Base-by-base conservation (phyloP, 148 eudicot genomes). In the Vaccinium myrtillus region DNA sequence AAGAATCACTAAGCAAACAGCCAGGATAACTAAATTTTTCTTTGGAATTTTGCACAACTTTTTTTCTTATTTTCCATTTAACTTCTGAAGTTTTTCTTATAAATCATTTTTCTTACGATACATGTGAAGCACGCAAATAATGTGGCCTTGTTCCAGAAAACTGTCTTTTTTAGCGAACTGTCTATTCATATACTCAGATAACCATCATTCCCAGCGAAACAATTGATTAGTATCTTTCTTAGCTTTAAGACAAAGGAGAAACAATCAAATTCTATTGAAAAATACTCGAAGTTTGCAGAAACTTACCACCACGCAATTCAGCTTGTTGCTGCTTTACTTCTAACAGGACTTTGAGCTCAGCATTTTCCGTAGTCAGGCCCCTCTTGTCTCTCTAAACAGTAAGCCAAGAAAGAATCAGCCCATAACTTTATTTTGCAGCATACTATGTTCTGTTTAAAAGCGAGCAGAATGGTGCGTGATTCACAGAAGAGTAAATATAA, bases 231-330 rank as follows among this genome's bases (percentile, higher is more conserved):
- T 8, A 39, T 7, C 5, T 43, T 43, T 5, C n/a, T 43, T 10
- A 39, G 43, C 16, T 75, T 10, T 18, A 75, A 27, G 19, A 53
- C 2, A 13, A 46, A 46, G 9, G 25, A 13, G 53, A 39, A 75
- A 10, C 14, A 14, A 4, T 25, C 6, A 2, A 19, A 14, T 75
- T 36, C 55, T 27, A 77, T n/a, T 23, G 36, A 23, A 51, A n/a
- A 77, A 77, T 21, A n/a, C 69, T n/a, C 4, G 12, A 61, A 61
- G 49, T 69, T 10, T 15, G 21, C 55, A 6, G n/a, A 27, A 84
- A 55, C 87, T 85, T 80, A 91, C 93, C 93, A 85, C 88, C 91
- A 18, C 93, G 89, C 86, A 91, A 85, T 48, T 91, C 91, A 67
- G 91, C 91, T 84, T 89, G 91, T 82, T 89, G 89, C 77, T 89